phyloP scores from a whole-genome alignment of 2,329 filamentous ascomycete genomes.

The Dactylellina cionopaga region DNA sequence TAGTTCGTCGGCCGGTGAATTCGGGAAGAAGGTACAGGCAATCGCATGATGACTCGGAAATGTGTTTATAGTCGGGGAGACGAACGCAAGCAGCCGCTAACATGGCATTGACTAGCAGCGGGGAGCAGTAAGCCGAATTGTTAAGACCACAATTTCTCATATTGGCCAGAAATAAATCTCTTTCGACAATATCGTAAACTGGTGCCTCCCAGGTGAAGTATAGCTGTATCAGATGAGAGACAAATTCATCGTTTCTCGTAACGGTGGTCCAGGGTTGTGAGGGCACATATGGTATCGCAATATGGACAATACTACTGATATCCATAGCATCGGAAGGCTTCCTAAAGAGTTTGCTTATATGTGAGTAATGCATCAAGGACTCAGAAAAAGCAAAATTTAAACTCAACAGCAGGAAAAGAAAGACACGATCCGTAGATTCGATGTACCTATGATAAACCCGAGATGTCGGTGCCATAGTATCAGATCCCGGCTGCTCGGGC shows the following conservation, averaged over 20 bases:
- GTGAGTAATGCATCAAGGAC: too few relatives aligned
- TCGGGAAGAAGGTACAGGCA: too few relatives aligned
- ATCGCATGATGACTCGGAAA: too few relatives aligned
- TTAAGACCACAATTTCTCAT: constrained; percentile 17
- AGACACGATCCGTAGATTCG: neutral
- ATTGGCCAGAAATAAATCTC: constrained; percentile 24
- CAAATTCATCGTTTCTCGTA: constrained; percentile 37
- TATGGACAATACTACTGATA: constrained; percentile 42
- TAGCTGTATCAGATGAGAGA: constrained; percentile 43
- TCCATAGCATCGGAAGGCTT: constrained; percentile 38
- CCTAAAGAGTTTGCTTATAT: neutral
- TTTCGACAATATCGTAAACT: constrained; percentile 41
- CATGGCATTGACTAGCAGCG: constrained; percentile 34
- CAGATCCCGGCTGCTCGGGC: neutral
- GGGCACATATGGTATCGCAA: constrained; percentile 32
- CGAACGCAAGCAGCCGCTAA: constrained; percentile 38
- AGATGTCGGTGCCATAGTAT: neutral
- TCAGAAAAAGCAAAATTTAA: neutral
- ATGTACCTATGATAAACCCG: constrained; percentile 25
- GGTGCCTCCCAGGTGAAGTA: constrained; percentile 47
- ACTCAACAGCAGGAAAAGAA: neutral
- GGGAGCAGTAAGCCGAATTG: constrained; percentile 33
- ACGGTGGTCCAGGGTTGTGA: constrained; percentile 48
- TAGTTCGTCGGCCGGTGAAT: too few relatives aligned
- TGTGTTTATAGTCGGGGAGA: neutral